Evolutionary conservation across 2,329 filamentous ascomycete genomes (phyloP).

Genomic region (Zasmidium citrigriseum): DNA sequence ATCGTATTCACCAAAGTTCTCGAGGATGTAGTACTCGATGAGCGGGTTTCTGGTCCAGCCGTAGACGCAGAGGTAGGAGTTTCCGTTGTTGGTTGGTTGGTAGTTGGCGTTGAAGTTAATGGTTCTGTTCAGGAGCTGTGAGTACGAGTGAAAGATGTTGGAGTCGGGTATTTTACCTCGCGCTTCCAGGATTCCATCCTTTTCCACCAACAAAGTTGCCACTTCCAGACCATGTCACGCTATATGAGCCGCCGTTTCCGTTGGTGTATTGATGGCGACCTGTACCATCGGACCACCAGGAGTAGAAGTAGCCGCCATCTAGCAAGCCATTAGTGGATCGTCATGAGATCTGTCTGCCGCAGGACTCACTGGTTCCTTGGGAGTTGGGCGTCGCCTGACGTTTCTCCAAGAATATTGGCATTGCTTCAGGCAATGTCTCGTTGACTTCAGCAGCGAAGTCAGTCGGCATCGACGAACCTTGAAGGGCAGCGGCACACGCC

Average conservation of each 20-base stretch:
- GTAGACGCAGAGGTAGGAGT: slow-evolving; percentile 60
- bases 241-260: slow-evolving; percentile 1
- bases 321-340: no score
- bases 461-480: no score
- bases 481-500: no score
- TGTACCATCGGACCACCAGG: no score
- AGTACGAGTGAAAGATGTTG: slow-evolving; percentile 7
- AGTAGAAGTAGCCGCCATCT: no score
- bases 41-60: slow-evolving; percentile 58
- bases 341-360: no score
- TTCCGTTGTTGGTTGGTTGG: slow-evolving; percentile 50
- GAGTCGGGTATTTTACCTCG: slow-evolving; percentile 40
- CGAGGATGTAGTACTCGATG: slow-evolving; percentile 62
- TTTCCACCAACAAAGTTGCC: slow-evolving; percentile 6
- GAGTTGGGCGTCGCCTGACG: no score
- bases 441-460: no score
- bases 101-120: slow-evolving; percentile 54
- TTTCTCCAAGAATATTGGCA: no score
- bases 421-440: no score
- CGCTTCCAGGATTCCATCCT: slow-evolving; percentile 51
- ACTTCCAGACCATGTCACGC: not conserved
- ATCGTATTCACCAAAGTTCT: slow-evolving; percentile 52
- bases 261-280: no score
- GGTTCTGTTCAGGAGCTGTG: slow-evolving; percentile 39
- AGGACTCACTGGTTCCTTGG: no score